A percentile compares a stretch with the other conserved stretches of the same genome.
Conservation (phyloP, 2,329 filamentous ascomycete genomes). For the Colletotrichum higginsianum region DNA sequence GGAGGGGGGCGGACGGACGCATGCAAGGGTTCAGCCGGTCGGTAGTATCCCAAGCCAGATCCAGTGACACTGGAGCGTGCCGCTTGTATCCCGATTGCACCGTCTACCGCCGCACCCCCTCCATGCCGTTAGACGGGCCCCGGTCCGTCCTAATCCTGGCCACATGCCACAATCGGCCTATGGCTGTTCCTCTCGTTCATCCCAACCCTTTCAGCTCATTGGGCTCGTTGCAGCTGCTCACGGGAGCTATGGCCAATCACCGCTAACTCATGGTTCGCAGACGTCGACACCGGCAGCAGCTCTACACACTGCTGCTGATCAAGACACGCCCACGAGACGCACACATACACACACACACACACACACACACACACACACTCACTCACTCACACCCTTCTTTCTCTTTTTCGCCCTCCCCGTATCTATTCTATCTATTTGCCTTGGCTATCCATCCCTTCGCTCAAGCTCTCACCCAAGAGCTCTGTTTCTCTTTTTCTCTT, state of each 20-base stretch:
- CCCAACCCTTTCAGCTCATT: constrained; percentile 37
- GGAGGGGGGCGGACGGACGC: constrained; percentile 35
- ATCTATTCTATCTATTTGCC: not conserved
- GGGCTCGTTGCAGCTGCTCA: constrained; percentile 36
- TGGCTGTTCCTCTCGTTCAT: constrained; percentile 35
- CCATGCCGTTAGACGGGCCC: constrained; percentile 41
- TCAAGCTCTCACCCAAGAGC: constrained; percentile 11
- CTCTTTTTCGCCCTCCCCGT: not conserved
- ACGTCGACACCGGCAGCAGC: constrained; percentile 22
- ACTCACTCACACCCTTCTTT: not conserved
- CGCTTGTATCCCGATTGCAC: constrained; percentile 42
- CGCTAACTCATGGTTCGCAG: constrained; percentile 42
- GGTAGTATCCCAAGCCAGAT: constrained; percentile 40
- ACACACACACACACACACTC: not conserved
- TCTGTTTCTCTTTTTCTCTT: constrained; percentile 7
- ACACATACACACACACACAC: not conserved
- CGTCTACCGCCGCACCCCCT: constrained; percentile 38
- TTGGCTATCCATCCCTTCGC: not conserved
- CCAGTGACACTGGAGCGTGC: constrained; percentile 40
- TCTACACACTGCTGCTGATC: not conserved
- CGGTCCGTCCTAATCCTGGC: constrained; percentile 37
- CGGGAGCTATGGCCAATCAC: constrained; percentile 43
- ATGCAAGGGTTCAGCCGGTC: constrained; percentile 44
- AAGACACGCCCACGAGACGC: not conserved
- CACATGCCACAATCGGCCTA: constrained; percentile 39